Base-by-base conservation (phyloP, 2,329 filamentous ascomycete species). In the Penicillium brevicompactum region DNA sequence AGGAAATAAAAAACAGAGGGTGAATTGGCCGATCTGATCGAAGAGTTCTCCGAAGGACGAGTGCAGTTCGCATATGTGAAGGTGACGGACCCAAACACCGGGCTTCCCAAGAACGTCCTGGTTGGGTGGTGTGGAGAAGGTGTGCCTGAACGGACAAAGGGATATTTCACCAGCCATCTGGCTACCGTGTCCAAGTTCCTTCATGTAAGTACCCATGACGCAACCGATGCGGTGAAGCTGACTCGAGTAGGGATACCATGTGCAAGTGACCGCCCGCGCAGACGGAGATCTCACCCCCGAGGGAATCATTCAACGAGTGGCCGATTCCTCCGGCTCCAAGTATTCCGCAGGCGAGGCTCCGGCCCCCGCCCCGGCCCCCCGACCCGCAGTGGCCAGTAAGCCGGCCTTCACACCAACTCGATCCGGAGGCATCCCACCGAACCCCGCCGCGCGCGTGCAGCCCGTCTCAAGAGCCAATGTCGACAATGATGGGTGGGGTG, bases 121-220 rank as follows among this genome's bases (percentile, higher is more conserved):
- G 91, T 99, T 71, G 92, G 90, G 63, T 99, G 94, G 89, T 99
- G 94, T 74, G 94, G 94, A 63, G 93, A 95, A 70, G 94, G 94
- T 66, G 94, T 99, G 14, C 94, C 94, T n/a, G 94, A 99, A 78
- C 84, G 93, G 68, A 97, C 93, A 58, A 99, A 97, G 78, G 94
- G 94, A 62, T 97, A 97, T 78, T 99, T 99, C 73, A 96, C 91
- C 63, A 97, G 92, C 77, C 93, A 99, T 76, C 80, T 94, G 46
- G 87, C 89, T 57, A 88, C 91, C 46, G 92, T 97, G 37, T 87
- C 92, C 59, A 97, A 96, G 77, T 83, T 97, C 64, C 84, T 99
- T 41, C 92, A 97, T 78, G 87, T 87, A 70, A 70, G 66, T 50
- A 42, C 24, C 41, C 4, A 21, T 30, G 38, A 47, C 31, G 31